A percentile compares a stretch with the other conserved stretches of the same genome.
Evolutionary conservation across 805 yeast genomes (phyloP).

Genomic region (Brettanomyces nanus): DNA sequence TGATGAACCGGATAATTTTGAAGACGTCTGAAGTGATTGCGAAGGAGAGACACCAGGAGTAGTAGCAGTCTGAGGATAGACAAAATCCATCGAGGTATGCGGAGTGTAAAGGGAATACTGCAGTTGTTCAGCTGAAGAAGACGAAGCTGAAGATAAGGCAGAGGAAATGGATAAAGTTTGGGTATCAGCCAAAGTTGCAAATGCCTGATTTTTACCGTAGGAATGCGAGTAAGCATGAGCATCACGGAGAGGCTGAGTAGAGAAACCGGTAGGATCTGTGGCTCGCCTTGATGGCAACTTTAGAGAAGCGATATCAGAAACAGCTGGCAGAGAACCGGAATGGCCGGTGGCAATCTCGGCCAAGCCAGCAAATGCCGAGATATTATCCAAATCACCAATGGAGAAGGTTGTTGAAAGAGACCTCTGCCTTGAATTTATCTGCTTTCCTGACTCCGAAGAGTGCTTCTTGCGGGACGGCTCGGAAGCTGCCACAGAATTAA

Average conservation of each 20-base stretch:
- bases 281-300: not conserved
- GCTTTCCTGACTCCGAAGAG: too few species aligned
- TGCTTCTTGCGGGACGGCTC: not conserved
- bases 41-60: too few species aligned
- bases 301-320: not conserved
- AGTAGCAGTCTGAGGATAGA: slow-evolving; percentile 28
- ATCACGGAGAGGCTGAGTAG: too few species aligned
- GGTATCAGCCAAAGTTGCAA: not conserved
- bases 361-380: slow-evolving; percentile 1
- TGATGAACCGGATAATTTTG: too few species aligned
- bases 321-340: not conserved
- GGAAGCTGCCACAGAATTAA: not conserved
- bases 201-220: not conserved
- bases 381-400: slow-evolving; percentile 1
- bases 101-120: slow-evolving; percentile 1
- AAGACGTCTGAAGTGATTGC: too few species aligned
- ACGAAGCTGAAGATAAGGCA: not conserved
- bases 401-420: too few species aligned
- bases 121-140: not conserved
- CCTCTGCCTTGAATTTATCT: too few species aligned
- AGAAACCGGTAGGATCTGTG: slow-evolving; percentile 1
- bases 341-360: slow-evolving; percentile 1
- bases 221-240: not conserved
- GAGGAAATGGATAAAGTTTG: not conserved
- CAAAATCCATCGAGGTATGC: slow-evolving; percentile 26